Percentiles rank a stretch among this genome's conserved stretches.
These are phyloP conservation scores for Hypoxylon lienhwacheense DNA, from an alignment of 495 filamentous ascomycete species.

Conservation along the genomic window DNA sequence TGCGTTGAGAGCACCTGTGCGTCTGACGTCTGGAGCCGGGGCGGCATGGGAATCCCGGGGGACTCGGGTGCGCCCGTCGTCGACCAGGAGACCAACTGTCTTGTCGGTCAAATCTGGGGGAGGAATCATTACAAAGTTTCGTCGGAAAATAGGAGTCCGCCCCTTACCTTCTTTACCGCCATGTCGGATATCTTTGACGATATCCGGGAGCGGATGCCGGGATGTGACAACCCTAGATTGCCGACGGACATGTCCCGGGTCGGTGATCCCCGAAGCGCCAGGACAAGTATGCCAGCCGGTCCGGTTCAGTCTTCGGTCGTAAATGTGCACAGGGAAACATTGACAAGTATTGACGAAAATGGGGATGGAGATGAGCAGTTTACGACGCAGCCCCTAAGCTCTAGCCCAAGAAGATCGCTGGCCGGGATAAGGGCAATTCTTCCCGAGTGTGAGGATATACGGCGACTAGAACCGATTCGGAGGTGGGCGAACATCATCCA, in stretches of 20 bases:
- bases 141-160: background rate
- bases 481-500: constrained; percentile 3
- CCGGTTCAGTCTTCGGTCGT: background rate
- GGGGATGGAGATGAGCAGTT: background rate
- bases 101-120: constrained; percentile 16
- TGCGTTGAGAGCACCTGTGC: background rate
- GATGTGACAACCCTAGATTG: background rate
- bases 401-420: background rate
- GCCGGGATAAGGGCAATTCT: background rate
- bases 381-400: background rate
- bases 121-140: background rate
- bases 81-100: background rate
- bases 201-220: constrained; percentile 5
- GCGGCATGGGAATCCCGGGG: constrained; percentile 10
- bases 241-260: background rate
- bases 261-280: background rate
- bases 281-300: background rate
- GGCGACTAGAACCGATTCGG: constrained; percentile 5
- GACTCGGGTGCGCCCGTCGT: constrained; percentile 14
- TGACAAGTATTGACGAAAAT: constrained; percentile 9
- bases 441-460: background rate
- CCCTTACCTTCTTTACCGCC: constrained; percentile 7
- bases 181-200: constrained; percentile 19
- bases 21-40: background rate
- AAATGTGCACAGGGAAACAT: background rate